Conservation (phyloP, 2,329 filamentous ascomycete species). For the Fusarium musae region DNA sequence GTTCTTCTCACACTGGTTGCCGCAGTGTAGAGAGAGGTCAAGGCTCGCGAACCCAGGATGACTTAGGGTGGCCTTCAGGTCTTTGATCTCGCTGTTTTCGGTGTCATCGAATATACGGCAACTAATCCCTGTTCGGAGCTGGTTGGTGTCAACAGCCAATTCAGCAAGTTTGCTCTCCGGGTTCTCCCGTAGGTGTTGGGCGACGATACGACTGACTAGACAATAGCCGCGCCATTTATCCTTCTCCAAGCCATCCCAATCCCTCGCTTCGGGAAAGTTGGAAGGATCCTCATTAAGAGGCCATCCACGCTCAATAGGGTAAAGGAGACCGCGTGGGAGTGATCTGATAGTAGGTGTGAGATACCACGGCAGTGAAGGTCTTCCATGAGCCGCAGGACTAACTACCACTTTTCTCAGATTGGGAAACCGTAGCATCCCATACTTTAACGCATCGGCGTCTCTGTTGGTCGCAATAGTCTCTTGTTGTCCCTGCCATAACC, state of each 20-base stretch:
- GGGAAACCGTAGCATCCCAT: conserved; percentile 47
- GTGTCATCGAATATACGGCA: conserved; percentile 14
- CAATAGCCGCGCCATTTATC: conserved; percentile 47
- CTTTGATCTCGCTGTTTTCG: background rate
- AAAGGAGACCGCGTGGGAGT: conserved; percentile 49
- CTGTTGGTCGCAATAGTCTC: conserved; percentile 43
- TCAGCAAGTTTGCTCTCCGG: conserved; percentile 43
- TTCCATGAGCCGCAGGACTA: conserved; percentile 54
- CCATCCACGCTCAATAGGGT: conserved; percentile 50
- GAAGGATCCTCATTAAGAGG: background rate
- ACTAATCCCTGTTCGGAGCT: conserved; percentile 47
- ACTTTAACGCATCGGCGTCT: conserved; percentile 48
- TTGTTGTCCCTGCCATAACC: conserved; percentile 49
- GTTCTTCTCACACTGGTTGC: background rate
- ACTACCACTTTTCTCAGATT: conserved; percentile 51
- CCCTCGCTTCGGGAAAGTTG: background rate
- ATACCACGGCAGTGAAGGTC: conserved; percentile 51
- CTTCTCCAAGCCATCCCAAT: conserved; percentile 12
- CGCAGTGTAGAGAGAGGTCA: conserved; percentile 11
- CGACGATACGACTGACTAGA: conserved; percentile 42
- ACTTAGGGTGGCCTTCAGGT: conserved; percentile 10
- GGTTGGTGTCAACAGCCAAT: conserved; percentile 48
- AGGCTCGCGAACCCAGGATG: conserved; percentile 18
- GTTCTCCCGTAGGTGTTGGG: conserved; percentile 26
- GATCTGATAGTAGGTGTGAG: conserved; percentile 42